Base-by-base conservation (phyloP, 148 eudicot genomes). In the Talinum fruticosum region DNA sequence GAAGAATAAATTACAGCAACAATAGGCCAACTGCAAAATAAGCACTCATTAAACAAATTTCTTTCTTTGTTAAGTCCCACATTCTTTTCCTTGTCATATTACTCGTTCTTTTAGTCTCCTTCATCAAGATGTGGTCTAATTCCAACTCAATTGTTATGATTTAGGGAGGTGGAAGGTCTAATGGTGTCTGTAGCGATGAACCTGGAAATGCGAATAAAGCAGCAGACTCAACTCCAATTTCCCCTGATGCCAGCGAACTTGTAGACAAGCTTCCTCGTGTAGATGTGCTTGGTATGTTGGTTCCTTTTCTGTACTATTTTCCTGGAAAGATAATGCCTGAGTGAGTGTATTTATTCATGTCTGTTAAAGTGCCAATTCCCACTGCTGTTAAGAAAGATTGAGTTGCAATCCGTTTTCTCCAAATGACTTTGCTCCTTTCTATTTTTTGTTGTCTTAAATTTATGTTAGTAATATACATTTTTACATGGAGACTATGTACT, bases 281-380 rank as follows among this genome's bases (percentile, higher is more conserved):
- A 33, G 82, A 85, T 77, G 79, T 53, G 38, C 83, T 90, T 15
- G 80, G 97, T 94, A 87, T 87, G 97, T 77, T 10, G 23, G 57
- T 68, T 57, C 10, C 29, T 49, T n/a, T 34, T 30, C 8, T 66
- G 64, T 19, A 35, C 74, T 41, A 59, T 57, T 68, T 45, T 61
- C 74, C 26, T 23, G 0, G 3, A 18, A 13, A 69, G n/a, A n/a
- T n/a, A n/a, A n/a, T n/a, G n/a, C n/a, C n/a, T n/a, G n/a, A n/a
- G n/a, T n/a, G n/a, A n/a, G n/a, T n/a, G n/a, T n/a, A n/a, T n/a
- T n/a, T n/a, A n/a, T n/a, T n/a, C n/a, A n/a, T n/a, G n/a, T n/a
- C n/a, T n/a, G n/a, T n/a, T n/a, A n/a, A n/a, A n/a, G n/a, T n/a
- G n/a, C n/a, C n/a, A n/a, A n/a, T n/a, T n/a, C n/a, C n/a, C n/a